Evolutionary conservation across 345 rosid genomes (phyloP).

Genomic region (Reutealis trisperma): DNA sequence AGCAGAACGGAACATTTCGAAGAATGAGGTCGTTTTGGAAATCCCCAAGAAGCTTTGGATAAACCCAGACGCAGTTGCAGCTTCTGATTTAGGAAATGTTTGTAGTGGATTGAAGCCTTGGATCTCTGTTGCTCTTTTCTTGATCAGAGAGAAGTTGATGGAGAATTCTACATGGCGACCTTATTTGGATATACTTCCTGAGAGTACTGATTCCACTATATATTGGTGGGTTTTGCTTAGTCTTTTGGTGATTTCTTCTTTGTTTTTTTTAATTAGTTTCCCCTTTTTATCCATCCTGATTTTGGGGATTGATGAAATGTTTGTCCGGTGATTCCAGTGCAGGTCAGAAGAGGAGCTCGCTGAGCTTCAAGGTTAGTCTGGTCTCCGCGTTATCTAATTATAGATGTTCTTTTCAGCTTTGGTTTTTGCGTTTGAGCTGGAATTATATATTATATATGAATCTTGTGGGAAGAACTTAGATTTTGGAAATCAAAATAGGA

Average conservation of each 20-base stretch:
- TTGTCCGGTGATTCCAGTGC: conserved; percentile 64
- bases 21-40: conserved; percentile 87
- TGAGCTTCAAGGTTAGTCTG: conserved; percentile 73
- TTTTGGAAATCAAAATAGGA: not conserved
- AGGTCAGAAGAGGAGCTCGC: conserved; percentile 97
- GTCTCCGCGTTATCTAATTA: not conserved
- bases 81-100: conserved; percentile 72
- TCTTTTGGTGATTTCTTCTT: not conserved
- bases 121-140: conserved; percentile 80
- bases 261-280: no score
- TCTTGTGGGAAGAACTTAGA: not conserved
- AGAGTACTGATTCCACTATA: conserved; percentile 72
- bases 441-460: not conserved
- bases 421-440: not conserved
- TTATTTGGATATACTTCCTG: conserved; percentile 82
- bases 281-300: not conserved
- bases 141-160: conserved; percentile 69
- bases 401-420: not conserved
- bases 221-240: conserved; percentile 68
- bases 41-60: conserved; percentile 81
- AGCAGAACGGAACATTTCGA: conserved; percentile 66
- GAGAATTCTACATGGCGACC: conserved; percentile 63
- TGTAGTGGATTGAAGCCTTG: conserved; percentile 85
- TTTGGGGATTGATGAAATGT: conserved; percentile 42
- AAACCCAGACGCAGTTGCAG: conserved; percentile 73